Evolutionary conservation across 2,329 filamentous ascomycete species (phyloP).

Genomic region (Fusarium domesticum): DNA sequence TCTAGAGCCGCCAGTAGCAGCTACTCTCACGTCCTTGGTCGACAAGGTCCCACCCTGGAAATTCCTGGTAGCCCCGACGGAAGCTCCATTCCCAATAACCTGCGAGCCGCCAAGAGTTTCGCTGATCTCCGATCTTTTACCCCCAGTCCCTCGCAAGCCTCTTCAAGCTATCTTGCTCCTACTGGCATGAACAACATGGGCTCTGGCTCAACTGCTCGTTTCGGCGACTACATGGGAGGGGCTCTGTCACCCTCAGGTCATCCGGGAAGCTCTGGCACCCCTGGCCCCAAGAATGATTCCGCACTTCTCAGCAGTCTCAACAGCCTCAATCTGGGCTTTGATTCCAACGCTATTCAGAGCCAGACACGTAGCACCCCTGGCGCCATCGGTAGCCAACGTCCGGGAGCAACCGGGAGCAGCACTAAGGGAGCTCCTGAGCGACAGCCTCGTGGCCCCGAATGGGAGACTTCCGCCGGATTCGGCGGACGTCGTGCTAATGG

Average conservation of each 20-base stretch:
- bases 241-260: constrained; percentile 36
- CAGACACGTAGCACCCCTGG: constrained; percentile 51
- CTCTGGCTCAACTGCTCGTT: constrained; percentile 38
- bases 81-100: constrained; percentile 66
- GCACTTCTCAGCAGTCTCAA: constrained; percentile 48
- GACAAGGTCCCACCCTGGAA: constrained; percentile 82
- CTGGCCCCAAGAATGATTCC: constrained; percentile 39
- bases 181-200: constrained; percentile 55
- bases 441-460: constrained; percentile 63
- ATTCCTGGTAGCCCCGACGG: constrained; percentile 75
- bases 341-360: constrained; percentile 40
- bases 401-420: constrained; percentile 44
- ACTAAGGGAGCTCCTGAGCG: constrained; percentile 53
- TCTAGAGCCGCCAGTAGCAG: constrained; percentile 63
- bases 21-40: constrained; percentile 69
- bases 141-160: constrained; percentile 81
- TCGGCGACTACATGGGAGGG: constrained; percentile 45
- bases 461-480: constrained; percentile 56
- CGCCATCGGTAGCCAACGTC: constrained; percentile 64
- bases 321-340: constrained; percentile 52
- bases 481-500: constrained; percentile 56
- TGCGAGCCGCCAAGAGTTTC: constrained; percentile 93
- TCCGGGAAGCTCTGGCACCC: constrained; percentile 37
- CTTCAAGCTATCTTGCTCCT: constrained; percentile 68
- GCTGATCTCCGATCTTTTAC: constrained; percentile 94